A percentile compares a stretch with the other conserved stretches of the same genome.
phyloP scores from a whole-genome alignment of 352 stramenopile genomes.

The Phytophthora boehmeriae region DNA sequence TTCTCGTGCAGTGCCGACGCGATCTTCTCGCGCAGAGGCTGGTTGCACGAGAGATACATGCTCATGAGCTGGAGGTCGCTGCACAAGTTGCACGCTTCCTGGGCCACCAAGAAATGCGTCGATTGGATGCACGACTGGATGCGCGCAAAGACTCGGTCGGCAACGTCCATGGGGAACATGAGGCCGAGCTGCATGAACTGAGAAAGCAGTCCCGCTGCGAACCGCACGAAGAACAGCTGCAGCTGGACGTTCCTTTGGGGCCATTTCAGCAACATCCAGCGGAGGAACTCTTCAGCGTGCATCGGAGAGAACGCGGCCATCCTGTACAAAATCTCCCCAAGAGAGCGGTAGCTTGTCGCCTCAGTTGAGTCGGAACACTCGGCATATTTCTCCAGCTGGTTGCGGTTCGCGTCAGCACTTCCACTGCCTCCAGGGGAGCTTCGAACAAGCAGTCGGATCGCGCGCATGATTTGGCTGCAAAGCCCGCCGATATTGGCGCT shows the following conservation, averaged over 20 bases:
- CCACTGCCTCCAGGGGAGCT: constrained; percentile 54
- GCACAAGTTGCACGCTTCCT: constrained; percentile 71
- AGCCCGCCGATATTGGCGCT: constrained; percentile 35
- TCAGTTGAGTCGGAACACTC: constrained; percentile 68
- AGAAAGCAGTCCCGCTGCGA: constrained; percentile 59
- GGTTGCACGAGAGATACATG: constrained; percentile 66
- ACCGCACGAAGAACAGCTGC: constrained; percentile 79
- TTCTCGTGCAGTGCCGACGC: constrained; percentile 71
- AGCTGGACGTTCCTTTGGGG: constrained; percentile 73
- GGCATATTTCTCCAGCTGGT: constrained; percentile 70
- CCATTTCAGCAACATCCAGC: constrained; percentile 80
- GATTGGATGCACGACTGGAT: constrained; percentile 64
- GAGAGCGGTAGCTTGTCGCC: constrained; percentile 62
- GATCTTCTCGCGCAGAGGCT: constrained; percentile 60
- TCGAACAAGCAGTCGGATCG: constrained; percentile 60
- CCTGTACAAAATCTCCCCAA: constrained; percentile 67
- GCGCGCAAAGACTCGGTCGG: constrained; percentile 56
- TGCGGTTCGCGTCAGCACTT: constrained; percentile 48
- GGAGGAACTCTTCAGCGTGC: constrained; percentile 65
- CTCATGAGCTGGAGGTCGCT: constrained; percentile 72
- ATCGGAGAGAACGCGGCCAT: constrained; percentile 64
- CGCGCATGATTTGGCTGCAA: constrained; percentile 53
- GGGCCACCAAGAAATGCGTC: constrained; percentile 73
- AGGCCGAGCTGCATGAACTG: constrained; percentile 67
- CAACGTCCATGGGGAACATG: constrained; percentile 51